Base-by-base conservation (phyloP, 2,329 filamentous ascomycete genomes). In the Neofusicoccum umdonicola region DNA sequence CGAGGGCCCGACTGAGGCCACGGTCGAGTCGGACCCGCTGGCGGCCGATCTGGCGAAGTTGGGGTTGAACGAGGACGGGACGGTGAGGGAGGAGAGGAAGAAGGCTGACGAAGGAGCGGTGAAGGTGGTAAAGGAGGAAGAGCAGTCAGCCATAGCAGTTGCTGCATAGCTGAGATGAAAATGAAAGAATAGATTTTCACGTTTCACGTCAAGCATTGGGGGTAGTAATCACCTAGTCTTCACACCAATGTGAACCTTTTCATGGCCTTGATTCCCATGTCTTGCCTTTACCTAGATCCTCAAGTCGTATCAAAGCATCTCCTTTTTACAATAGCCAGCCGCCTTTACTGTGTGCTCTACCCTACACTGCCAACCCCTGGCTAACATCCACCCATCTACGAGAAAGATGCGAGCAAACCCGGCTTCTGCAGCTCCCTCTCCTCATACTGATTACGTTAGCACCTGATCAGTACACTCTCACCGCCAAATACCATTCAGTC, bases 1-100 rank as follows among this genome's bases (percentile, higher is more conserved):
- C 72, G 85, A 85, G 51, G 93, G 93, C 0, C 91, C 91, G 19
- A 89, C 83, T 2, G 85, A 89, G 67, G 87, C 90, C 4, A 84
- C 82, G 0, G 74, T 68, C 4, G 81, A 83, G 66, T 79, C 74
- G 4, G 81, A 83, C 71, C 81, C 80, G 3, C 66, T 83, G 60
- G 76, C 72, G 65, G 80, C 78, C 7, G 78, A 82, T 63, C 61
- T 82, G 56, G 73, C 73, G 63, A 80, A 78, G 71, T 63, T 82
- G 45, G 63, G 63, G 3, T 13, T 65, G 45, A 65, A 61, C 31
- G 63, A 61, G 7, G 63, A 65, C 22, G 62, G 62, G 1, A 50
- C 62, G 3, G 51, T 50, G 52, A 58, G 15, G 42, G 50, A 48
- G 42, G 62, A 50, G 17, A 64, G 39, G 27, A 42, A 9, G 22